phyloP scores from a whole-genome alignment of 306 rosid species.

The Citrullus mucosospermus region DNA sequence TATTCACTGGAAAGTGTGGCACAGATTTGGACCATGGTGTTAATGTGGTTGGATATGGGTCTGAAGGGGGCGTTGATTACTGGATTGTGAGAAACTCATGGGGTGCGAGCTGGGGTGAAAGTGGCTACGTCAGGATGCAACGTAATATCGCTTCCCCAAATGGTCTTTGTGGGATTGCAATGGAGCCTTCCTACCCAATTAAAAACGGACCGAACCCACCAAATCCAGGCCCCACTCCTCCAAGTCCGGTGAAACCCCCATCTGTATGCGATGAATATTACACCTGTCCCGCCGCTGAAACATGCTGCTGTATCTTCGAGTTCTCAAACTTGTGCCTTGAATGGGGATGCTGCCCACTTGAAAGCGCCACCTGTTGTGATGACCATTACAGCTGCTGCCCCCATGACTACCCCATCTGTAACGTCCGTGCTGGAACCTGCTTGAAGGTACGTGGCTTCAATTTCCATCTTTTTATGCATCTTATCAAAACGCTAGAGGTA shows the following conservation, averaged over 20 bases:
- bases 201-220: constrained; percentile 65
- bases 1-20: constrained; percentile 68
- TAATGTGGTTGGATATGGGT: constrained; percentile 65
- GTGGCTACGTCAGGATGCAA: constrained; percentile 64
- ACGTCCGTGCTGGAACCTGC: constrained; percentile 44
- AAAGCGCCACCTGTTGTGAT: constrained; percentile 84
- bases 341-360: constrained; percentile 98
- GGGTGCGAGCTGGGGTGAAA: constrained; percentile 77
- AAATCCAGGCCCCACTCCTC: constrained; percentile 91
- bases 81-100: constrained; percentile 84
- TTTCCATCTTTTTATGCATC: background rate
- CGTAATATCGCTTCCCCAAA: constrained; percentile 30
- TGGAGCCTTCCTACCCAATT: constrained; percentile 59
- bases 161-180: constrained; percentile 75
- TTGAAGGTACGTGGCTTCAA: constrained; percentile 26
- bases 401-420: constrained; percentile 57
- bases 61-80: constrained; percentile 54
- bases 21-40: constrained; percentile 73
- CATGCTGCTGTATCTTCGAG: constrained; percentile 76
- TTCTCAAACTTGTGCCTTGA: constrained; percentile 35
- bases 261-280: constrained; percentile 57
- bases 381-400: constrained; percentile 94
- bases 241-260: constrained; percentile 74
- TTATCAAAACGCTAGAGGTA: background rate
- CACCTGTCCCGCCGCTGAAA: constrained; percentile 36